Conservation (phyloP, 1,284 basidiomycete genomes). For the Rhodotorula sp. region DNA sequence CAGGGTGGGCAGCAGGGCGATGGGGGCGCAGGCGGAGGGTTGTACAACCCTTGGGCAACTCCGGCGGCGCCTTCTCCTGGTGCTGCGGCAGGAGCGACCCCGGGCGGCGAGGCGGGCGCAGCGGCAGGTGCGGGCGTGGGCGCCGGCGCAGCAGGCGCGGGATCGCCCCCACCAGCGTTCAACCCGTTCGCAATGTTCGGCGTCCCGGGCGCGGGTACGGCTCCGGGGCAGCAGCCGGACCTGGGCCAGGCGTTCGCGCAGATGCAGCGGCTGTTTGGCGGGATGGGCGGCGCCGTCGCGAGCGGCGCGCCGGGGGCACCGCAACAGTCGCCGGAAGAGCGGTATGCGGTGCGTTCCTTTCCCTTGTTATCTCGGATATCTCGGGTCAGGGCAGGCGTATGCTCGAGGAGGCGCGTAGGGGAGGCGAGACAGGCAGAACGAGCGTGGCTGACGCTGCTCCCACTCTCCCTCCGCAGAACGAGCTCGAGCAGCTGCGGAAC, state of each 20-base stretch:
- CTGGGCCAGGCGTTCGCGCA: constrained; percentile 30
- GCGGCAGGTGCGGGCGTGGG: constrained; percentile 21
- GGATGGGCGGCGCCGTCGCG: constrained; percentile 3
- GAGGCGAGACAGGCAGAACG: too few species aligned
- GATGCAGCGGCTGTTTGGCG: constrained; percentile 31
- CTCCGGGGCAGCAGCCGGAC: constrained; percentile 4
- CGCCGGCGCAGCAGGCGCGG: constrained; percentile 30
- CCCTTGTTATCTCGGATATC: not conserved
- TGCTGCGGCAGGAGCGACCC: not conserved
- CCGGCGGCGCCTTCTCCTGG: constrained; percentile 7
- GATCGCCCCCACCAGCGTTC: constrained; percentile 41
- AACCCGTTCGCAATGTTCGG: constrained; percentile 52
- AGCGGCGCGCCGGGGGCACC: constrained; percentile 8
- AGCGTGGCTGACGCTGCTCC: too few species aligned
- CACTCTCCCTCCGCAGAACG: constrained; percentile 9
- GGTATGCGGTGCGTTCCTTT: constrained; percentile 27
- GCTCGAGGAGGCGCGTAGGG: too few species aligned
- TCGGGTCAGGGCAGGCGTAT: too few species aligned
- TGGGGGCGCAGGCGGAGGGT: constrained; percentile 8
- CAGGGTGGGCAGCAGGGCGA: constrained; percentile 17
- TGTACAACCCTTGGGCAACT: constrained; percentile 21
- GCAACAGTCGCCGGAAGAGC: constrained; percentile 35
- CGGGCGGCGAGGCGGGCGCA: constrained; percentile 37
- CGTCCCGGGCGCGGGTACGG: constrained; percentile 19
- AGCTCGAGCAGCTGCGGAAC: constrained; percentile 37